Evolutionary conservation across 495 filamentous ascomycete species (phyloP).

Genomic region (Podospora conica): DNA sequence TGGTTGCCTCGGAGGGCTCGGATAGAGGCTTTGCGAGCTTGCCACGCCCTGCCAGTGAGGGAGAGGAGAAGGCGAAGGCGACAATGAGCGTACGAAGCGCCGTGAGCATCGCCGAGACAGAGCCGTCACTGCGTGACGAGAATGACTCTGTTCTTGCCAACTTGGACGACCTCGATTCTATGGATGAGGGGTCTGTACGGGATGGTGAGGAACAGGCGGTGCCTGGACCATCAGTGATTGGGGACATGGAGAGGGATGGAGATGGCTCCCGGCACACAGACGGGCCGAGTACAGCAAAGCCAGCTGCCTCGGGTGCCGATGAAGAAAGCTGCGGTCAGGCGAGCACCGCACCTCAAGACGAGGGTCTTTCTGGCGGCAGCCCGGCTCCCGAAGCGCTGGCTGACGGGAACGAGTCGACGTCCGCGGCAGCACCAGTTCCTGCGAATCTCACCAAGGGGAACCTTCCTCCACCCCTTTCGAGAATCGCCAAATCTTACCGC

Average conservation of each 20-base stretch:
- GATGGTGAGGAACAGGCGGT: not conserved
- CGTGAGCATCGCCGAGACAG: conserved; percentile 41
- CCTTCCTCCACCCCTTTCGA: conserved; percentile 55
- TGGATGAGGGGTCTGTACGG: conserved; percentile 19
- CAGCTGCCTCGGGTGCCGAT: not conserved
- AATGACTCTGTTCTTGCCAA: conserved; percentile 48
- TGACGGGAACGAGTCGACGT: conserved; percentile 7
- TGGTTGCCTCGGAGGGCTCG: conserved; percentile 44
- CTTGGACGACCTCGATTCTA: conserved; percentile 43
- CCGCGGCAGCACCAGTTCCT: conserved; percentile 35
- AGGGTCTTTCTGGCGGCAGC: not conserved
- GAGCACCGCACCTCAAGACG: not conserved
- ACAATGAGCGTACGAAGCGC: no score
- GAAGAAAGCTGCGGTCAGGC: not conserved
- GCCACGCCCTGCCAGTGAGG: conserved; percentile 18
- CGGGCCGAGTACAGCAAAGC: not conserved
- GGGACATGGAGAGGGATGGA: not conserved
- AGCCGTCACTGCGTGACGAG: conserved; percentile 27
- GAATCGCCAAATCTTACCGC: conserved; percentile 71
- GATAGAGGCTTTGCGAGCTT: conserved; percentile 40
- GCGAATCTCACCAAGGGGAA: conserved; percentile 43
- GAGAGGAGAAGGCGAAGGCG: conserved; percentile 7
- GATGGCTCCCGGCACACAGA: not conserved
- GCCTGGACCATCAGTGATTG: not conserved
- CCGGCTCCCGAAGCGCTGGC: not conserved